Evolutionary conservation across 169 alveolate genomes (phyloP).

Genomic region (Babesia bovis): DNA sequence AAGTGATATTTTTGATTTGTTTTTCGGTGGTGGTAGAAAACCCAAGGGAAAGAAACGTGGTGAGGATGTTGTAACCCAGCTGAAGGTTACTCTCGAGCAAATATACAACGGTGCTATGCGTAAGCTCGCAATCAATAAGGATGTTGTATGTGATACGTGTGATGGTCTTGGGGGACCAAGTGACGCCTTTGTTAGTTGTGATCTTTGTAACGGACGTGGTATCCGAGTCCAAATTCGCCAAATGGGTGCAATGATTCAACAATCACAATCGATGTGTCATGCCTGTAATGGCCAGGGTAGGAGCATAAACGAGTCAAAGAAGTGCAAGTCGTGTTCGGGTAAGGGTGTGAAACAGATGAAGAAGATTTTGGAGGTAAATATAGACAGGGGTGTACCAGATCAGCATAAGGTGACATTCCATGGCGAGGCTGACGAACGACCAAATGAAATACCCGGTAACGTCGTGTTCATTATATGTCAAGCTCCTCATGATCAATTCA

Average conservation of each 20-base stretch:
- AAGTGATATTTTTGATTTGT: conserved; percentile 86
- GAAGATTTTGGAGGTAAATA: conserved; percentile 89
- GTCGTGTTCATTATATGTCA: conserved; percentile 87
- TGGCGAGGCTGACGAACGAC: conserved; percentile 96
- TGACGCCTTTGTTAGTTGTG: conserved; percentile 89
- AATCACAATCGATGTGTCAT: conserved; percentile 88
- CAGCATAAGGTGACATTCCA: conserved; percentile 89
- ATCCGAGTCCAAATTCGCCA: conserved; percentile 84
- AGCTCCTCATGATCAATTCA: conserved; percentile 87
- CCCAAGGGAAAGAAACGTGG: conserved; percentile 87
- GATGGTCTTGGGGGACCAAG: conserved; percentile 96
- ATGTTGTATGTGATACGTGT: conserved; percentile 91
- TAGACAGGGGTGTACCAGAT: conserved; percentile 95
- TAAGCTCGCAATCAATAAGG: conserved; percentile 91
- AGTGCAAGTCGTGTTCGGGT: conserved; percentile 90
- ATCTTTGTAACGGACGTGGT: conserved; percentile 94
- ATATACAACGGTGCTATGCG: conserved; percentile 93
- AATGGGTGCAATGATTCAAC: conserved; percentile 90
- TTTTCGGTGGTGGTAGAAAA: conserved; percentile 94
- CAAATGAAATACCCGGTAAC: conserved; percentile 93
- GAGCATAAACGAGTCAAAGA: conserved; percentile 82
- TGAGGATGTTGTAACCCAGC: conserved; percentile 86
- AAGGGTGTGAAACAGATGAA: conserved; percentile 85
- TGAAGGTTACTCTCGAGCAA: conserved; percentile 94
- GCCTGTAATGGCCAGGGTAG: conserved; percentile 91